Conservation (phyloP, 2,329 filamentous ascomycete species). For the Colletotrichum sansevieriae region DNA sequence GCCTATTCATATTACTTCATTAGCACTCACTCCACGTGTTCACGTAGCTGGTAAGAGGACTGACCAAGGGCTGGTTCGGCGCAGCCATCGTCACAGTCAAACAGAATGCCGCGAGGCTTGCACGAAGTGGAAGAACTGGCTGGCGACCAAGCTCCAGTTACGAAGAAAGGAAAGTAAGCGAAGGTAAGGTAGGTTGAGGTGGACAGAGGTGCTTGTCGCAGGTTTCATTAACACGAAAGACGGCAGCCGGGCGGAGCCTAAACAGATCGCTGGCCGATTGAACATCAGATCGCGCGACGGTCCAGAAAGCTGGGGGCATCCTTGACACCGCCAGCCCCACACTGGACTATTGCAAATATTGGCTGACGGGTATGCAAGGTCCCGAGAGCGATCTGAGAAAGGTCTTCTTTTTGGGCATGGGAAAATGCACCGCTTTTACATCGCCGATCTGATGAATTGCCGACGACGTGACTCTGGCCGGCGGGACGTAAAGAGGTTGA, state of each 20-base stretch:
- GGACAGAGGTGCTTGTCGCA: slow-evolving; percentile 4
- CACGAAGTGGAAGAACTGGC: neutral
- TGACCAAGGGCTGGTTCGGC: slow-evolving; percentile 14
- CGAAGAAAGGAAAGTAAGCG: neutral
- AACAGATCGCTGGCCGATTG: slow-evolving; percentile 3
- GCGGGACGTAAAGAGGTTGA: too few species aligned
- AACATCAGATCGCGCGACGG: slow-evolving; percentile 6
- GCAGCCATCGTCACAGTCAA: neutral
- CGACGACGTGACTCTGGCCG: too few species aligned
- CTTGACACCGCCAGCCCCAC: too few species aligned
- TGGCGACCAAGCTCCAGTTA: neutral
- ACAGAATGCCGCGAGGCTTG: neutral
- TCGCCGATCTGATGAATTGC: too few species aligned
- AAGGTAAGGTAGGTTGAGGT: neutral
- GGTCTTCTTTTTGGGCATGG: too few species aligned
- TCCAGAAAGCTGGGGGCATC: too few species aligned
- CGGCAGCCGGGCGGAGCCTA: slow-evolving; percentile 19
- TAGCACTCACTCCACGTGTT: neutral
- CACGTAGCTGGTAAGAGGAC: neutral
- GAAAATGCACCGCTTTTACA: too few species aligned
- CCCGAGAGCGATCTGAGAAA: too few species aligned
- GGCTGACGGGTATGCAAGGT: too few species aligned
- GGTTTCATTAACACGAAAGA: neutral
- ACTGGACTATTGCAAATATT: too few species aligned
- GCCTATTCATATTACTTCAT: neutral